phyloP scores from a whole-genome alignment of 2,329 filamentous ascomycete species.

The Paraconiothyrium brasiliense region DNA sequence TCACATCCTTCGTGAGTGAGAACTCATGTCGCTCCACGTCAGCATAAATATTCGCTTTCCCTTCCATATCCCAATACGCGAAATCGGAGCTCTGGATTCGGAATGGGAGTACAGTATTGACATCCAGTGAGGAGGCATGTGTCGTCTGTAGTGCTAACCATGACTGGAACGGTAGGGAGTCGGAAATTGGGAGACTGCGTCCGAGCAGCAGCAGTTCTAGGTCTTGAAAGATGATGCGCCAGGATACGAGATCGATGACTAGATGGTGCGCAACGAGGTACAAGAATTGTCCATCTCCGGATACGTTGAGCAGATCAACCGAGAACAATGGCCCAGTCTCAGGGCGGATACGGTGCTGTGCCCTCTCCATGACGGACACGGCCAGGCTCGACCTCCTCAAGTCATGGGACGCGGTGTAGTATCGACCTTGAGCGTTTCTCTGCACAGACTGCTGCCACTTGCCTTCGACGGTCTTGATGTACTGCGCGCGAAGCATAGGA shows the following conservation, averaged over 20 bases:
- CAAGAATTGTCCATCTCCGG: slow-evolving; percentile 18
- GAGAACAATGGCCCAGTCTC: slow-evolving; percentile 25
- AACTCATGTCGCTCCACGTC: slow-evolving; percentile 20
- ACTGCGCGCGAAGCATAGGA: slow-evolving; percentile 28
- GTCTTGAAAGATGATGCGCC: slow-evolving; percentile 54
- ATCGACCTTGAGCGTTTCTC: not conserved
- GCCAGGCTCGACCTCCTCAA: slow-evolving; percentile 9
- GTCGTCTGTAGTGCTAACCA: slow-evolving; percentile 19
- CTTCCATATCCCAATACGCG: slow-evolving; percentile 27
- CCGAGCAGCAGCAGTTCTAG: slow-evolving; percentile 39
- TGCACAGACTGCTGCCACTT: slow-evolving; percentile 26
- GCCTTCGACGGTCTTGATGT: slow-evolving; percentile 15
- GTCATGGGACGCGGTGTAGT: slow-evolving; percentile 16
- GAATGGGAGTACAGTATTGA: slow-evolving; percentile 11
- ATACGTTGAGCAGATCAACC: slow-evolving; percentile 34
- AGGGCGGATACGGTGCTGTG: slow-evolving; percentile 24
- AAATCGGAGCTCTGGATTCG: slow-evolving; percentile 25
- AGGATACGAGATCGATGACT: slow-evolving; percentile 55
- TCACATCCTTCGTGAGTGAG: slow-evolving; percentile 13
- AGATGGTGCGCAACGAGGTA: slow-evolving; percentile 42
- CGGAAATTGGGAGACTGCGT: slow-evolving; percentile 6
- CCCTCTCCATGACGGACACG: slow-evolving; percentile 31
- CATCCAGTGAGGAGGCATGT: not conserved
- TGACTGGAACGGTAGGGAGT: slow-evolving; percentile 19
- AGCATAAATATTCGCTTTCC: slow-evolving; percentile 15